These are phyloP conservation scores for Chaetoceros muelleri DNA, from an alignment of 108 stramenopile genomes.

Conservation along the genomic window DNA sequence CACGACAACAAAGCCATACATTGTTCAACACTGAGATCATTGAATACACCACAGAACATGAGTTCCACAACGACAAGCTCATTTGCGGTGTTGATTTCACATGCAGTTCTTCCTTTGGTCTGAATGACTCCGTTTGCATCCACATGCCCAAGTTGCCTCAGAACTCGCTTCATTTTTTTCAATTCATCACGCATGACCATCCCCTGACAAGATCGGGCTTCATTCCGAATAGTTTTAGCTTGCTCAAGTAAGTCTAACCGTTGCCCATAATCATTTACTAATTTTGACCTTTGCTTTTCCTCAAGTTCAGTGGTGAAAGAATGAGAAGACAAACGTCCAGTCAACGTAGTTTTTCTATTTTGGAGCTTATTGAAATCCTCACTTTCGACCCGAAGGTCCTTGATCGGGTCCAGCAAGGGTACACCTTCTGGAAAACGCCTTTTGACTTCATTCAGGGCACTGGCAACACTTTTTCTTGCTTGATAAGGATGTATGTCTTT, in stretches of 20 bases:
- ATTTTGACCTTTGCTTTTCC: slow-evolving; percentile 35
- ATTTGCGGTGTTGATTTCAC: slow-evolving; percentile 95
- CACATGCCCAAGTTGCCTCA: slow-evolving; percentile 91
- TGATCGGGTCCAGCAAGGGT: slow-evolving; percentile 85
- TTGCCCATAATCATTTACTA: slow-evolving; percentile 53
- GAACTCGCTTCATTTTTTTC: slow-evolving; percentile 89
- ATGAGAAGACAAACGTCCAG: slow-evolving; percentile 45
- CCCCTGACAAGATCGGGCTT: slow-evolving; percentile 68
- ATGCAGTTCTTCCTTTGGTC: slow-evolving; percentile 96
- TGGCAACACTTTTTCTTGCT: slow-evolving; percentile 48
- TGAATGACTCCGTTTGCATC: slow-evolving; percentile 90
- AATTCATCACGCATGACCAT: slow-evolving; percentile 95
- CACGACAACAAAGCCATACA: slow-evolving; percentile 86
- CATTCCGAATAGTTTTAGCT: slow-evolving; percentile 53
- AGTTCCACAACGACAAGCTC: slow-evolving; percentile 96
- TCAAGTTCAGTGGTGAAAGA: slow-evolving; percentile 31
- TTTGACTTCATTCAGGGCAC: slow-evolving; percentile 64
- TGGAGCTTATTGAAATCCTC: slow-evolving; percentile 68
- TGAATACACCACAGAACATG: slow-evolving; percentile 94
- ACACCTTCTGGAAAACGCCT: slow-evolving; percentile 74
- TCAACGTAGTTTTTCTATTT: slow-evolving; percentile 60
- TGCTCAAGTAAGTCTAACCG: slow-evolving; percentile 55
- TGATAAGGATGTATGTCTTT: slow-evolving; percentile 46
- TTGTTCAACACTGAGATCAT: slow-evolving; percentile 87
- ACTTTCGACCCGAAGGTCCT: slow-evolving; percentile 78